Evolutionary conservation across 2,329 filamentous ascomycete genomes (phyloP), one percentile per base, ranked within the genome.

Genomic region (Xylaria sp.): DNA sequence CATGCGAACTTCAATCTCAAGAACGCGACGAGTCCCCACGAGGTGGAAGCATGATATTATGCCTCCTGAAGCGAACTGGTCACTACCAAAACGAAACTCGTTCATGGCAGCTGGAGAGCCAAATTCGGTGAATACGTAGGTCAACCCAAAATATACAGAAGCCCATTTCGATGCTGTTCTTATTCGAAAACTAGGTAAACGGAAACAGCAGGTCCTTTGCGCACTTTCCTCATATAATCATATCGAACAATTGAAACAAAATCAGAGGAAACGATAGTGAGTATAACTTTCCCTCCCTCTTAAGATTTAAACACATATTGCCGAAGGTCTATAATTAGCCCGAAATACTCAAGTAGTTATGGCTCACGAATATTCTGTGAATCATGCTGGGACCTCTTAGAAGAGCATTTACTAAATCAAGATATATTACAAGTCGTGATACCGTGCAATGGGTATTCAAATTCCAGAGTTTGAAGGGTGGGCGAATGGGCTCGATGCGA

Each of bases 181-280:
- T 13, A 40, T 51, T 21, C 18, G 16, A 25, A 16, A 32, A 2
- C 0, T 51, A 68, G 66, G 27, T 4, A 18, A 65, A 27, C 50
- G 64, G n/a, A 69, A 61, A 32, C 73, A 78, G 13, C 58, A 63
- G 35, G 68, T 81, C 2, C 69, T 81, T 0, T 70, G 78, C 3
- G 68, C 63, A 0, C 65, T 81, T 4, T 81, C 73, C 2, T 61
- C 68, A 0, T 66, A 79, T 60, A 69, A 78, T 21, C 73, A 77
- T 40, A 6, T 73, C 0, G 73, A 63, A 1, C 60, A 72, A 1
- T 72, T 78, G 1, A 77, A 75, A n/a, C 72, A 78, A 37, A 76
- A 70, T 21, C 72, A 74, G 9, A 70, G 75, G 1, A 79, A 77
- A 25, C 74, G 78, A 0, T 73, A 51, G 40, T 44, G 16, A 44